These are phyloP conservation scores for Pachyrhizus erosus DNA, from an alignment of 306 rosid genomes.

Conservation along the genomic window DNA sequence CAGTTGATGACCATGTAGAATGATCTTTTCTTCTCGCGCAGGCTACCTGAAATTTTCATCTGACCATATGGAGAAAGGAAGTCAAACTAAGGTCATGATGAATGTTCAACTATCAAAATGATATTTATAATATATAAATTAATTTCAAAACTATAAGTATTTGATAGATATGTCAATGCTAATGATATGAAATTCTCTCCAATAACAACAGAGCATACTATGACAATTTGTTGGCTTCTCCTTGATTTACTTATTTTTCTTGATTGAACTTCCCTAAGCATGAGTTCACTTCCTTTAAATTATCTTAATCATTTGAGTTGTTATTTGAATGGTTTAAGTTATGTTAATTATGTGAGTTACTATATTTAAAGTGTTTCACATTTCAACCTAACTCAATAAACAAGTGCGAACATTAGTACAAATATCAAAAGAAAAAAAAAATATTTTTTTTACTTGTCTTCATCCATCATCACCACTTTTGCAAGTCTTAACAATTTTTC, in stretches of 20 bases:
- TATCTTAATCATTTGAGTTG: background rate
- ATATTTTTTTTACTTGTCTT: background rate
- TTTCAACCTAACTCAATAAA: background rate
- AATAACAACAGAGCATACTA: background rate
- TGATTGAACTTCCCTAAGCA: background rate
- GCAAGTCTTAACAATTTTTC: too few relatives aligned
- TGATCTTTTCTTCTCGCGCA: background rate
- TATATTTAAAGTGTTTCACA: background rate
- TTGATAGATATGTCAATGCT: too few relatives aligned
- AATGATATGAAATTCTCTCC: background rate
- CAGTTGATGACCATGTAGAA: background rate
- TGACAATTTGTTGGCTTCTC: too few relatives aligned
- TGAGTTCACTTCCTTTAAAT: background rate
- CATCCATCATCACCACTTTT: background rate
- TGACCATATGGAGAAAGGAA: background rate
- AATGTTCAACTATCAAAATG: background rate
- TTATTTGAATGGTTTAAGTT: background rate
- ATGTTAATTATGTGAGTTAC: background rate
- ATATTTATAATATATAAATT: too few relatives aligned
- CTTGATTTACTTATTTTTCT: too few relatives aligned
- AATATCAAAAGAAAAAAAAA: background rate
- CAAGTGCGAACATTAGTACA: background rate
- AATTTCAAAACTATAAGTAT: too few relatives aligned
- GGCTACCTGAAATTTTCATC: background rate
- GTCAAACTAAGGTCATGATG: background rate